Evolutionary conservation across 176 grass and related monocot genomes (phyloP).

Genomic region (Triticum monococcum): DNA sequence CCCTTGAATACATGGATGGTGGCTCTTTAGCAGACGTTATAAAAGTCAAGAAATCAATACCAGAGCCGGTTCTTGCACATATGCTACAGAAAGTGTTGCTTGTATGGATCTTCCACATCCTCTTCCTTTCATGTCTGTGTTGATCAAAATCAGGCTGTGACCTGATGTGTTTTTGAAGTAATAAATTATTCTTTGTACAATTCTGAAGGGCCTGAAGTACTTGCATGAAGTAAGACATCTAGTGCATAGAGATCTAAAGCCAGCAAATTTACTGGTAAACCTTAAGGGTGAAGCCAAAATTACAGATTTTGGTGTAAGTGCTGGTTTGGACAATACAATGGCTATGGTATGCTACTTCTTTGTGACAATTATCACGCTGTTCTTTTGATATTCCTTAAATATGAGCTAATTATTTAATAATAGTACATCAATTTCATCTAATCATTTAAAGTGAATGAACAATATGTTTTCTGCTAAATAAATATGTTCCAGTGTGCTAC

Average conservation of each 20-base stretch:
- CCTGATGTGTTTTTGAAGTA: conserved; percentile 25
- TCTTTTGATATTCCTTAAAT: conserved; percentile 13
- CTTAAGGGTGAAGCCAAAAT: conserved; percentile 89
- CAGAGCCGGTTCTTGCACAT: conserved; percentile 77
- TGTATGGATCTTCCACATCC: conserved; percentile 52
- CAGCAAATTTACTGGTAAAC: conserved; percentile 94
- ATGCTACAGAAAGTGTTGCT: conserved; percentile 73
- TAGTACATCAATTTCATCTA: neutral
- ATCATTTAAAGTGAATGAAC: conserved; percentile 28
- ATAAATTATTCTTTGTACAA: conserved; percentile 23
- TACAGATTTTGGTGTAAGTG: conserved; percentile 89
- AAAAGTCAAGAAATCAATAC: conserved; percentile 70
- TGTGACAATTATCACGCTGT: neutral
- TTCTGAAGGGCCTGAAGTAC: conserved; percentile 73
- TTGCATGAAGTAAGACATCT: conserved; percentile 88
- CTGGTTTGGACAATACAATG: conserved; percentile 92
- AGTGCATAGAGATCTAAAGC: conserved; percentile 99
- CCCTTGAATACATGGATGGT: conserved; percentile 96
- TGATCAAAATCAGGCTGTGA: conserved; percentile 24
- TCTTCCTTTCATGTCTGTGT: conserved; percentile 24
- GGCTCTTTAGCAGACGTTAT: conserved; percentile 93
- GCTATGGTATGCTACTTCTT: conserved; percentile 81
- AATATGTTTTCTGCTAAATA: conserved; percentile 48
- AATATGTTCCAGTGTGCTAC: conserved; percentile 92
- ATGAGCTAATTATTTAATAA: conserved; percentile 18